Conservation (phyloP, 345 rosid species). For the Populus pruinosa region DNA sequence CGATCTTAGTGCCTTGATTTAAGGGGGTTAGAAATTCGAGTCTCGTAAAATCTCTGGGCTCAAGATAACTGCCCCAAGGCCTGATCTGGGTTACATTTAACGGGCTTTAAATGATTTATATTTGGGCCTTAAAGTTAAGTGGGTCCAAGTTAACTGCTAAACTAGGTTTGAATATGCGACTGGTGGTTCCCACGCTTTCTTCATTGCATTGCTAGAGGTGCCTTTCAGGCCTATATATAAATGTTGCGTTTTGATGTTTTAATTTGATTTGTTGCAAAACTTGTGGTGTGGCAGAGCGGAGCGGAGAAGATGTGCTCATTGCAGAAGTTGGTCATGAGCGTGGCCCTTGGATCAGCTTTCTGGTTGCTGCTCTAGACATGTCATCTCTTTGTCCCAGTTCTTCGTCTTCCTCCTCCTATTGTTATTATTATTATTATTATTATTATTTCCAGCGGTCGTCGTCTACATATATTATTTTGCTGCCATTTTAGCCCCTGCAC, state of each 20-base stretch:
- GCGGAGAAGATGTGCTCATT: slow-evolving; percentile 31
- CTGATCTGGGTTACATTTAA: background rate
- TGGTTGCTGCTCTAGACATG: slow-evolving; percentile 35
- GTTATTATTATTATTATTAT: background rate
- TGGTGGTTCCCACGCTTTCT: too few relatives aligned
- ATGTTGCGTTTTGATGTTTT: background rate
- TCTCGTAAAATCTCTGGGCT: background rate
- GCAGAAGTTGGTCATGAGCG: slow-evolving; percentile 31
- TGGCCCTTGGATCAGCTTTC: slow-evolving; percentile 35
- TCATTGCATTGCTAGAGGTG: background rate
- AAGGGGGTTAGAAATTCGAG: too few relatives aligned
- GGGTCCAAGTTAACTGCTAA: background rate
- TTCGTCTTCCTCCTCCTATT: background rate
- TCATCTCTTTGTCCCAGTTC: background rate
- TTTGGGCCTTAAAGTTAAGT: background rate
- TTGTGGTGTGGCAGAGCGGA: slow-evolving; percentile 44
- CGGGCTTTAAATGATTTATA: background rate
- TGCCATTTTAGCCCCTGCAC: slow-evolving; percentile 23
- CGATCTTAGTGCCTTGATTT: too few relatives aligned
- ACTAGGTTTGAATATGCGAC: background rate
- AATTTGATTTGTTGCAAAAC: too few relatives aligned
- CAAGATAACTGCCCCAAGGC: background rate
- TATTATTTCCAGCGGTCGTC: background rate
- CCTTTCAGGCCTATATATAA: background rate
- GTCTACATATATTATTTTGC: slow-evolving; percentile 12